These are phyloP conservation scores for Pythium aristosporum DNA, from an alignment of 352 stramenopile genomes.

Conservation along the genomic window DNA sequence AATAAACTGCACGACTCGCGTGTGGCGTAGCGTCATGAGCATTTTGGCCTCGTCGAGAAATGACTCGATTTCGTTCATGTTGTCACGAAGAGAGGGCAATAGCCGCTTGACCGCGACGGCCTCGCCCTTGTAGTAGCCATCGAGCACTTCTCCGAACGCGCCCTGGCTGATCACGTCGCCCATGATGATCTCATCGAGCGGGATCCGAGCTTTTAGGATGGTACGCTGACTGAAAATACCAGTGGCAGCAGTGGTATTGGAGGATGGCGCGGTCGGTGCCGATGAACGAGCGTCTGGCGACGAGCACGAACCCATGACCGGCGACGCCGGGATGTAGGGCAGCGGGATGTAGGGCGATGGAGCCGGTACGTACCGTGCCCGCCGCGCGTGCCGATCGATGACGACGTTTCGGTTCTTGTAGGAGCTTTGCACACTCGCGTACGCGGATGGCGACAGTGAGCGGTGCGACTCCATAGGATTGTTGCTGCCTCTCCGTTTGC, in stretches of 20 bases:
- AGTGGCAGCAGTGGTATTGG: background rate
- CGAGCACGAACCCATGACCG: background rate
- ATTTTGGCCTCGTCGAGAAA: conserved; percentile 47
- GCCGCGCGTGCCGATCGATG: too few relatives aligned
- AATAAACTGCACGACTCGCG: conserved; percentile 32
- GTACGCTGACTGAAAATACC: conserved; percentile 1
- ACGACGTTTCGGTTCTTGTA: too few relatives aligned
- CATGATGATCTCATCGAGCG: conserved; percentile 7
- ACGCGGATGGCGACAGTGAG: too few relatives aligned
- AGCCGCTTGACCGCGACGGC: conserved; percentile 50
- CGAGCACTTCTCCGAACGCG: conserved; percentile 47
- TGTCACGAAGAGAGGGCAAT: conserved; percentile 22
- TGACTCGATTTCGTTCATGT: conserved; percentile 30
- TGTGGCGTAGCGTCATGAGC: conserved; percentile 38
- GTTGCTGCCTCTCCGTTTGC: background rate
- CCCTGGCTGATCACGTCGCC: conserved; percentile 31
- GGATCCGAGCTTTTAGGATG: conserved; percentile 8
- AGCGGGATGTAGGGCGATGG: too few relatives aligned
- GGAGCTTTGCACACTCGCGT: too few relatives aligned
- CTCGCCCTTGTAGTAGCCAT: conserved; percentile 30
- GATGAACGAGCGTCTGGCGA: background rate
- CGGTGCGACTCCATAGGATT: too few relatives aligned
- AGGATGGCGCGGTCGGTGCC: too few relatives aligned
- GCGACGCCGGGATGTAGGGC: background rate
- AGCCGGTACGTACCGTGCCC: too few relatives aligned